Evolutionary conservation across 116 monocot species (phyloP).

Genomic region (Trichopus zeylanicus): DNA sequence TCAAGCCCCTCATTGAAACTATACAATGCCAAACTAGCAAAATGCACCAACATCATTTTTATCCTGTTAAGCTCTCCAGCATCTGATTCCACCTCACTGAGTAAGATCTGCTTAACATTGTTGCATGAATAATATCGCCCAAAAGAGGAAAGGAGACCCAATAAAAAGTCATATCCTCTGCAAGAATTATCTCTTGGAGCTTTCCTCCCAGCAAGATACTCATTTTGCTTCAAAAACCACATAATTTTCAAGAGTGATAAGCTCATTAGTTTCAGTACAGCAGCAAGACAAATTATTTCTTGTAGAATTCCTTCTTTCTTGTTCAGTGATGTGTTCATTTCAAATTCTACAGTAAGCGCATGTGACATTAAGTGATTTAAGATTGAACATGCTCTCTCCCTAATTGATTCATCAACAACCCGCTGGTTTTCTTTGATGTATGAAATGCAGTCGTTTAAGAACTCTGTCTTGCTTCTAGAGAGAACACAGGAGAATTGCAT

Average conservation of each 20-base stretch:
- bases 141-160: slow-evolving; percentile 18
- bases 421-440: slow-evolving; percentile 25
- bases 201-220: background rate
- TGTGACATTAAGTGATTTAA: slow-evolving; percentile 21
- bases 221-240: slow-evolving; percentile 19
- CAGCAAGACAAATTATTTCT: slow-evolving; percentile 31
- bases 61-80: slow-evolving; percentile 10
- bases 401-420: slow-evolving; percentile 25
- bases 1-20: slow-evolving; percentile 27
- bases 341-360: slow-evolving; percentile 12
- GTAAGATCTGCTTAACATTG: slow-evolving; percentile 13
- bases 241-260: slow-evolving; percentile 38
- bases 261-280: slow-evolving; percentile 43
- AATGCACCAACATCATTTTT: slow-evolving; percentile 38
- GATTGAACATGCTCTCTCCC: slow-evolving; percentile 28
- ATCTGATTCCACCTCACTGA: slow-evolving; percentile 4
- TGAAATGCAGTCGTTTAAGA: slow-evolving; percentile 13
- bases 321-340: background rate
- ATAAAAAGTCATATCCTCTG: slow-evolving; percentile 24
- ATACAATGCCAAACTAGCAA: slow-evolving; percentile 34
- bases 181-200: background rate
- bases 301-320: slow-evolving; percentile 11
- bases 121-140: slow-evolving; percentile 10
- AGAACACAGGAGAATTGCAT: slow-evolving; percentile 4
- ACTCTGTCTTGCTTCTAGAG: slow-evolving; percentile 17